Evolutionary conservation across 345 rosid species (phyloP), one percentile per base, ranked within the genome.

Genomic region (Abelmoschus esculentus): DNA sequence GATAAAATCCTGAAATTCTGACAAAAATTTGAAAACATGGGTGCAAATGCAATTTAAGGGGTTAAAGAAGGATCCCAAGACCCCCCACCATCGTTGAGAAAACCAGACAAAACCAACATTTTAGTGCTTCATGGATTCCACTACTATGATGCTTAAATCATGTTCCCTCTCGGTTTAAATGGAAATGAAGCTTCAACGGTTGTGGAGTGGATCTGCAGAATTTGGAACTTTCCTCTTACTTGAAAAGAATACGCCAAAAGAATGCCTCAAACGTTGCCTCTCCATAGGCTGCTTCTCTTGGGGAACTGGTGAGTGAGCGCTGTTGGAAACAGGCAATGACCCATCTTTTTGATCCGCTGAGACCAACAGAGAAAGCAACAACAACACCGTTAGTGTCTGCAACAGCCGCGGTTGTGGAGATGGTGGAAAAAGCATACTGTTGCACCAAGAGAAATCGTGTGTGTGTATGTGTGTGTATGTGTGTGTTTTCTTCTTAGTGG

Each of bases 181-280:
- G 36, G 5, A 4, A 32, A 32, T 5, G 36, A 32, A 32, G 36
- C 6, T 32, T 87, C 82, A 85, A 50, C 91, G 90, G 67, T 89
- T 89, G 83, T 89, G 95, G n/a, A 89, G 91, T 70, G 91, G 91
- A 69, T 89, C 95, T 3, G 91, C 80, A 14, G 88, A 86, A 42
- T 89, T 82, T 0, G 95, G 95, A 63, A 89, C 91, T 70, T 65
- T 83, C 73, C 90, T 78, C 64, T 86, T 86, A 79, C 84, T 83
- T 29, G 86, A 75, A 62, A 72, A 78, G 68, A 80, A 79, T 54
- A 7, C 53, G 55, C 74, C 90, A 31, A 69, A 67, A 0, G 81
- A 54, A 31, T 65, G 56, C 69, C 79, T 77, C 15, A 58, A 46
- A 17, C 74, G 71, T 34, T 22, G 70, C 42, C 60, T 75, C 17